phyloP scores from a whole-genome alignment of 208 protist genomes.

The Phytomonas sp. region DNA sequence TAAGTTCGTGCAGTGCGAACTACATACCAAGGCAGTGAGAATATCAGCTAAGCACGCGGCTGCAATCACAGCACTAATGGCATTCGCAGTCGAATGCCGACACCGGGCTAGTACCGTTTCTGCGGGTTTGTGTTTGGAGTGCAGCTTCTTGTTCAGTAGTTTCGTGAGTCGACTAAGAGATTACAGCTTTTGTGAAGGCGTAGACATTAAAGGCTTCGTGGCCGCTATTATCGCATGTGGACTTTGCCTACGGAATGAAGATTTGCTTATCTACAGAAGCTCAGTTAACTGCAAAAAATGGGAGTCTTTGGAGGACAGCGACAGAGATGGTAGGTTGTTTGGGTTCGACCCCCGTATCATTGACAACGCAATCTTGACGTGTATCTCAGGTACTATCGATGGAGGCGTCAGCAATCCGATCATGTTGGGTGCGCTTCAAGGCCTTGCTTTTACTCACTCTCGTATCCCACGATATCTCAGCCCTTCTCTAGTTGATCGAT shows the following conservation, averaged over 20 bases:
- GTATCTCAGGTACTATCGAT: slow-evolving; percentile 50
- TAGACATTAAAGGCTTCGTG: slow-evolving; percentile 64
- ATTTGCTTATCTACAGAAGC: slow-evolving; percentile 7
- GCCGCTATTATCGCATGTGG: slow-evolving; percentile 68
- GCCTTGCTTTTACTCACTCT: slow-evolving; percentile 49
- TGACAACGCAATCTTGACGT: slow-evolving; percentile 43
- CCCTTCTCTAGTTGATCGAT: slow-evolving; percentile 38
- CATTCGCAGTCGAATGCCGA: slow-evolving; percentile 51
- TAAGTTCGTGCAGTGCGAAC: slow-evolving; percentile 24
- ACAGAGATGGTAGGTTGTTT: slow-evolving; percentile 23
- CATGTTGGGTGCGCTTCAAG: slow-evolving; percentile 53
- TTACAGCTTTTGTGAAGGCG: slow-evolving; percentile 30
- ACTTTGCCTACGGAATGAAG: slow-evolving; percentile 43
- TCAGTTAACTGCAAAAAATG: not conserved
- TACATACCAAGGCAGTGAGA: slow-evolving; percentile 11
- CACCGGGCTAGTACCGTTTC: slow-evolving; percentile 32
- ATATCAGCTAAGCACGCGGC: slow-evolving; percentile 15
- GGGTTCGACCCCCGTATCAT: slow-evolving; percentile 55
- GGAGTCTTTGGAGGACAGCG: slow-evolving; percentile 8
- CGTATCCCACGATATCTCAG: slow-evolving; percentile 35
- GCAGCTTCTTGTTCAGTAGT: slow-evolving; percentile 39
- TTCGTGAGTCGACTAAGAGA: slow-evolving; percentile 32
- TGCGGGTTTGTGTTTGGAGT: slow-evolving; percentile 63
- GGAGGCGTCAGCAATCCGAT: slow-evolving; percentile 48
- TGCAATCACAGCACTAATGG: slow-evolving; percentile 53